Percentiles rank a stretch among this genome's conserved stretches.
Evolutionary conservation across 2,329 filamentous ascomycete species (phyloP).

Genomic region (Colletotrichum costaricense): DNA sequence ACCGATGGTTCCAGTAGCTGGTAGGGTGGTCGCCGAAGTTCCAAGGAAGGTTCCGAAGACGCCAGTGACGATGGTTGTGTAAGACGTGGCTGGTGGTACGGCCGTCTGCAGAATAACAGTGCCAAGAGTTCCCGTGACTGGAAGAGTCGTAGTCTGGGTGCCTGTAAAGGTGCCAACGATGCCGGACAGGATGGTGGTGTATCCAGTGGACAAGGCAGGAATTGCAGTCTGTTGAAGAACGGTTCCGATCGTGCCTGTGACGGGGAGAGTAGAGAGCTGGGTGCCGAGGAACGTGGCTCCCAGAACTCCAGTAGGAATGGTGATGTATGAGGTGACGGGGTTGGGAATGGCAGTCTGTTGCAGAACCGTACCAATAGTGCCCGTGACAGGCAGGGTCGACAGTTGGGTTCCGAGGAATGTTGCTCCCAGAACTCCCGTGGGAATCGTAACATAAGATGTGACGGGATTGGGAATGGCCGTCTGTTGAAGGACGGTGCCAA

Average conservation of each 20-base stretch:
- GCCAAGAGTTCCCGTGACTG: background rate
- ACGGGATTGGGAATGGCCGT: background rate
- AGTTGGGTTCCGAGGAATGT: background rate
- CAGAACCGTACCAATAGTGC: background rate
- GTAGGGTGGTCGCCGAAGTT: background rate
- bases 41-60: conserved; percentile 1
- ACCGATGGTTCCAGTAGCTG: background rate
- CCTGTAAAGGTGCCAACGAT: conserved; percentile 4
- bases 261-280: background rate
- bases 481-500: background rate
- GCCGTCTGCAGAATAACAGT: conserved; percentile 10
- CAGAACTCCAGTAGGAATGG: background rate
- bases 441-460: background rate
- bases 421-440: background rate
- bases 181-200: background rate
- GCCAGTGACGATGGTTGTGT: background rate
- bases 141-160: background rate
- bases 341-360: background rate
- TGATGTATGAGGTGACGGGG: background rate
- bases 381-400: background rate
- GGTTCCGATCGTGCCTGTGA: background rate
- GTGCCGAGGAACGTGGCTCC: background rate
- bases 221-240: background rate
- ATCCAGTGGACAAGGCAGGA: background rate
- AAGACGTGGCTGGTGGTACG: background rate